Evolutionary conservation across 257 asterid genomes (phyloP).

Genomic region (Coffea canephora): DNA sequence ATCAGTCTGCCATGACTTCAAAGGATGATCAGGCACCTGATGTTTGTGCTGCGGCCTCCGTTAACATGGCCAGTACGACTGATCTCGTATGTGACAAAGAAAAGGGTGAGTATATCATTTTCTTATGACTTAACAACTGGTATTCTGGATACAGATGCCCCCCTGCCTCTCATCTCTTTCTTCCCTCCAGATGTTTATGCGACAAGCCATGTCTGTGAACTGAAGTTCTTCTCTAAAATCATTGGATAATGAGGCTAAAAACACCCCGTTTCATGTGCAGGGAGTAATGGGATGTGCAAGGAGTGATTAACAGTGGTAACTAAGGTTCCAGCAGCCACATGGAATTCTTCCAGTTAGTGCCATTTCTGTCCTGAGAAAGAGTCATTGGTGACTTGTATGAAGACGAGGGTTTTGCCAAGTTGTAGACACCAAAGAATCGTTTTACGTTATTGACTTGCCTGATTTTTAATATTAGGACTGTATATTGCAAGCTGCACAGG

Average conservation of each 20-base stretch:
- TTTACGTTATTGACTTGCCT: background rate
- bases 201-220: background rate
- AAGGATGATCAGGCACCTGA: constrained; percentile 33
- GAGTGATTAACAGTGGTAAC: constrained; percentile 23
- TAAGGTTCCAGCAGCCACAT: constrained; percentile 1
- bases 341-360: background rate
- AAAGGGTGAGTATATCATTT: constrained; percentile 32
- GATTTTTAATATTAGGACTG: constrained; percentile 11
- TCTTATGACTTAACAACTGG: background rate
- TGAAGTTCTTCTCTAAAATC: background rate
- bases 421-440: background rate
- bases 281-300: constrained; percentile 31
- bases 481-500: constrained; percentile 25
- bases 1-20: constrained; percentile 27
- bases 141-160: too few species aligned
- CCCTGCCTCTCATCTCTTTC: background rate
- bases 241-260: background rate
- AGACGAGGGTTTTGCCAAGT: constrained; percentile 12
- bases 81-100: constrained; percentile 37
- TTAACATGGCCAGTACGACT: constrained; percentile 23
- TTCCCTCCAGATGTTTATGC: background rate
- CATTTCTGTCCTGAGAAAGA: background rate
- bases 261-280: constrained; percentile 26
- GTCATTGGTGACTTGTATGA: background rate
- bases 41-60: constrained; percentile 22